Percentiles rank a stretch among this genome's conserved stretches.
Evolutionary conservation across 106 monocot species (phyloP).

Genomic region (Posidonia australis): DNA sequence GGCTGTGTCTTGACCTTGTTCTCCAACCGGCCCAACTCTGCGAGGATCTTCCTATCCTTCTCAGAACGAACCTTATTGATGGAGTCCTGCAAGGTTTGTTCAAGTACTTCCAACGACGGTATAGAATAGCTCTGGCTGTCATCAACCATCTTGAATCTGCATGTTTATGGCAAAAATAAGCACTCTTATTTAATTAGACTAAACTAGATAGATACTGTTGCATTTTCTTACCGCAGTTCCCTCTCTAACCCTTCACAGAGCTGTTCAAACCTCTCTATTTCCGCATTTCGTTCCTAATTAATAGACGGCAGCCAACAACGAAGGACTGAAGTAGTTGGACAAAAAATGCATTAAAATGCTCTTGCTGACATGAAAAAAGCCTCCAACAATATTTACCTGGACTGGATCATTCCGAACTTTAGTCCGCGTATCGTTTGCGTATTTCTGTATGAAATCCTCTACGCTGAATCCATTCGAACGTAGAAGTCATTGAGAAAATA

Average conservation of each 20-base stretch:
- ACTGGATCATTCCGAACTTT: constrained; percentile 33
- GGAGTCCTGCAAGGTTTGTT: constrained; percentile 61
- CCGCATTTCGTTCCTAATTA: constrained; percentile 50
- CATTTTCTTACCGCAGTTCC: constrained; percentile 39
- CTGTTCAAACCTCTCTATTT: constrained; percentile 40
- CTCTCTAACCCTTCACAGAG: constrained; percentile 52
- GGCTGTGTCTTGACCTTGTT: constrained; percentile 25
- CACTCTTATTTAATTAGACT: neutral
- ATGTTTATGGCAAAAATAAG: neutral
- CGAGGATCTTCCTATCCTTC: constrained; percentile 50
- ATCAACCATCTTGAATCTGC: constrained; percentile 59
- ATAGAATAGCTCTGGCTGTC: constrained; percentile 46
- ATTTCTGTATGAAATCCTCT: constrained; percentile 49
- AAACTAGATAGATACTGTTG: neutral
- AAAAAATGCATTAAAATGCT: neutral
- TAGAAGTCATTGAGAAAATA: neutral
- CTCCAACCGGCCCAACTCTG: constrained; percentile 35
- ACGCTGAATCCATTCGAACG: constrained; percentile 14
- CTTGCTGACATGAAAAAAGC: neutral
- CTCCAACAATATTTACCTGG: neutral
- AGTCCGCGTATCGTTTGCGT: constrained; percentile 38
- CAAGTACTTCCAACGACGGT: constrained; percentile 37
- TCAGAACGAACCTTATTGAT: constrained; percentile 43
- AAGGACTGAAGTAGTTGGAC: neutral
- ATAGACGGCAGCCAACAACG: neutral